These are phyloP conservation scores for Saksenaea oblongispora DNA, from an alignment of 371 early-diverging fungal genomes.

Conservation along the genomic window DNA sequence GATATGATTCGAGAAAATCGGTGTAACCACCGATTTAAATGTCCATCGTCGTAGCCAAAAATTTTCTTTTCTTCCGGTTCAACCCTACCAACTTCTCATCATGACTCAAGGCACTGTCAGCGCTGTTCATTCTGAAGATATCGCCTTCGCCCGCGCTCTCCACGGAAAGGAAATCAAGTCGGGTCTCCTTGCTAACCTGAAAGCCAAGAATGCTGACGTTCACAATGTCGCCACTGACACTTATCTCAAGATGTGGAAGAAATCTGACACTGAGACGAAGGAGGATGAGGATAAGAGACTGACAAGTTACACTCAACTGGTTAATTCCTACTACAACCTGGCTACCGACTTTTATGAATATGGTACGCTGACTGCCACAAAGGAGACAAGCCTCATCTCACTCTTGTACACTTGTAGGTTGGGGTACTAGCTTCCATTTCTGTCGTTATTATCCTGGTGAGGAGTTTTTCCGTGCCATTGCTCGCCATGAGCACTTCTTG, in stretches of 20 bases:
- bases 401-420: slow-evolving; percentile 48
- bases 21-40: slow-evolving; percentile 1
- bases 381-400: background rate
- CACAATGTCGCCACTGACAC: slow-evolving; percentile 57
- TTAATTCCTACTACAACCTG: slow-evolving; percentile 82
- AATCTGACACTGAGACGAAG: slow-evolving; percentile 46
- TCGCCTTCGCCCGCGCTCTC: slow-evolving; percentile 54
- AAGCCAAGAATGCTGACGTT: slow-evolving; percentile 57
- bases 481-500: slow-evolving; percentile 90
- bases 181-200: slow-evolving; percentile 52
- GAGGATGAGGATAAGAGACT: slow-evolving; percentile 56
- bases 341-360: slow-evolving; percentile 78
- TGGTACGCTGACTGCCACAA: slow-evolving; percentile 20
- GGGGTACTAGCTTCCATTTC: slow-evolving; percentile 94
- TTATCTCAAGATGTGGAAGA: slow-evolving; percentile 67
- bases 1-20: background rate
- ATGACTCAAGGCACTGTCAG: slow-evolving; percentile 38
- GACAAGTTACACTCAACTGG: slow-evolving; percentile 67
- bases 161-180: slow-evolving; percentile 50
- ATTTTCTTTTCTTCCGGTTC: slow-evolving; percentile 3
- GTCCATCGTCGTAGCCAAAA: background rate
- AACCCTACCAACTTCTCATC: slow-evolving; percentile 3
- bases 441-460: slow-evolving; percentile 78
- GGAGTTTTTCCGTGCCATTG: slow-evolving; percentile 79
- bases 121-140: slow-evolving; percentile 46